Conservation (phyloP, 2,329 filamentous ascomycete species). For the Westerdykella aurantiaca region DNA sequence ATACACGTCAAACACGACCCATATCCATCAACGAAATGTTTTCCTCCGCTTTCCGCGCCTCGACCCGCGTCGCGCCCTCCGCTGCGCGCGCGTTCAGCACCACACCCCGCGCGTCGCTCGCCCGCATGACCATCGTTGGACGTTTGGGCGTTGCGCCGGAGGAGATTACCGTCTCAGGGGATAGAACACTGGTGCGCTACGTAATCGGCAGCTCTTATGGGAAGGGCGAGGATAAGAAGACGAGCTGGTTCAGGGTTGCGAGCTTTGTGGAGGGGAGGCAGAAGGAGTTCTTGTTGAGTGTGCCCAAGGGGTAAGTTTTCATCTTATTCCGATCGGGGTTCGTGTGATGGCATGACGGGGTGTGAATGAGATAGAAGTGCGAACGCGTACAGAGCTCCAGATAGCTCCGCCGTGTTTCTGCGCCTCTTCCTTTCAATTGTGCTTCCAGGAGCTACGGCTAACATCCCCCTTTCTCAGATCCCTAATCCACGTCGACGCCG, state of each 20-base stretch:
- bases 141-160: conserved; percentile 78
- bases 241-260: conserved; percentile 79
- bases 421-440: too few species aligned
- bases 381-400: neutral
- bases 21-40: conserved; percentile 18
- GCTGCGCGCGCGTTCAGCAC: conserved; percentile 69
- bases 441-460: too few species aligned
- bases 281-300: conserved; percentile 64
- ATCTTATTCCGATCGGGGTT: neutral
- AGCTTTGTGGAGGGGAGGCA: conserved; percentile 66
- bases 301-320: conserved; percentile 74
- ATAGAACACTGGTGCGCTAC: conserved; percentile 72
- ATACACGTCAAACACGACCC: neutral
- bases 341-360: neutral
- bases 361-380: neutral
- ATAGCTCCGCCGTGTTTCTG: neutral
- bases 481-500: conserved; percentile 76
- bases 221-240: conserved; percentile 62
- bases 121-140: conserved; percentile 81
- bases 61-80: conserved; percentile 44
- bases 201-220: conserved; percentile 65
- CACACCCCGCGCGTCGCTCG: conserved; percentile 56
- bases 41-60: conserved; percentile 42
- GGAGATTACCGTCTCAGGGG: conserved; percentile 65
- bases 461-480: conserved; percentile 48